Evolutionary conservation across 495 filamentous ascomycete species (phyloP), one percentile per base, ranked within the genome.

Genomic region (Penicillium pulvis): DNA sequence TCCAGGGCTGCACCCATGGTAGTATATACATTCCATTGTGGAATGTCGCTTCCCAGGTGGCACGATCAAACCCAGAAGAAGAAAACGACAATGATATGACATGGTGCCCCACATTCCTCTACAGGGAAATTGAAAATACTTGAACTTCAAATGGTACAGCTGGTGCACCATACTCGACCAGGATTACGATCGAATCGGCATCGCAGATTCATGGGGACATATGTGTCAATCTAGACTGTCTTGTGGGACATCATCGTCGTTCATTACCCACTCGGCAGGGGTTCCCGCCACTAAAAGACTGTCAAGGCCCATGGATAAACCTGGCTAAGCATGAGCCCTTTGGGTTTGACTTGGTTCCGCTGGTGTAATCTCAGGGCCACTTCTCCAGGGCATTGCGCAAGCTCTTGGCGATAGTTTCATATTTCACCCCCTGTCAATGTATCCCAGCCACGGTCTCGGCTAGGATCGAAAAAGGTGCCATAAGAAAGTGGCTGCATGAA

Each of bases 231-330:
- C 53, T 12, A 19, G 48, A 35, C 53, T 14, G 47, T 23, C 36
- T 31, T 23, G 53, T 48, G 53, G 23, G 4, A 53, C 42, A 45
- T 45, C 19, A 33, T 20, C 24, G 28, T 53, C 39, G 33, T 46
- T 56, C 59, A 36, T 28, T 35, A 53, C 56, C 55, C 43, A 23
- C 43, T 49, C 53, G 41, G 45, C 42, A 53, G 51, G 56, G 55
- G 36, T 45, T 23, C 31, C 48, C 45, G 39, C 33, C 46, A 26
- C 23, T 41, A 28, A 44, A 35, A 47, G 31, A 48, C 43, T 45
- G 8, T 53, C 19, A 51, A 46, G 48, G 46, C 28, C 33, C 48
- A 45, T 46, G 53, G 43, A 53, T 50, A 50, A 11, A 42, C 51
- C 51, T 49, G 46, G 24, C 33, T 46, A 42, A 39, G 41, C 42